phyloP scores from a whole-genome alignment of 2,329 filamentous ascomycete genomes.

The Sclerotinia minor region DNA sequence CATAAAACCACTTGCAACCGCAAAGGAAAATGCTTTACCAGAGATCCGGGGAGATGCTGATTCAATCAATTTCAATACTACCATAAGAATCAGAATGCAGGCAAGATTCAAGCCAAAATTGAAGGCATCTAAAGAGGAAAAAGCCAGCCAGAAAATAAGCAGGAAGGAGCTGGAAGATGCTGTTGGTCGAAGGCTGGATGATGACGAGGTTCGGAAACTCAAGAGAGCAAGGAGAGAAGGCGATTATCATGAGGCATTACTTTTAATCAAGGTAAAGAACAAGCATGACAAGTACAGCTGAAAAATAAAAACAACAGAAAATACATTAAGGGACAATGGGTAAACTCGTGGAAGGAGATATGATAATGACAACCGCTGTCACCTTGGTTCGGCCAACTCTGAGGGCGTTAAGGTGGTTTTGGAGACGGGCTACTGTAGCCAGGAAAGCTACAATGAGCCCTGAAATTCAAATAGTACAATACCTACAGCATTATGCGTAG shows the following conservation, averaged over 20 bases:
- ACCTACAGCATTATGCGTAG: background rate
- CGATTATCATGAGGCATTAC: conserved; percentile 81
- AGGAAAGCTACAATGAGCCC: background rate
- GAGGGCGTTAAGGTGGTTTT: too few relatives aligned
- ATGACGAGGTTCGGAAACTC: conserved; percentile 81
- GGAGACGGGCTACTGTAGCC: background rate
- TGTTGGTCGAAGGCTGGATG: conserved; percentile 72
- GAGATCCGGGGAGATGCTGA: conserved; percentile 78
- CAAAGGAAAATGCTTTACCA: conserved; percentile 51
- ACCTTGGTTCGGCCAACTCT: background rate
- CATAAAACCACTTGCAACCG: conserved; percentile 53
- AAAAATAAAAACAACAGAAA: conserved; percentile 37
- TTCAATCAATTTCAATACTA: conserved; percentile 65
- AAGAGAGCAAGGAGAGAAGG: conserved; percentile 84
- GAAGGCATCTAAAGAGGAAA: conserved; percentile 78
- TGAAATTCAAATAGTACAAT: background rate
- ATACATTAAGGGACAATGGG: background rate
- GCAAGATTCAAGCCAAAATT: conserved; percentile 86
- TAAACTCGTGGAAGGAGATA: background rate
- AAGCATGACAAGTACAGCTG: conserved; percentile 84
- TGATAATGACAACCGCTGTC: conserved; percentile 6
- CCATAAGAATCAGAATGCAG: conserved; percentile 86
- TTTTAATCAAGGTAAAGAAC: conserved; percentile 86
- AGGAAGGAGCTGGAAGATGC: conserved; percentile 80
- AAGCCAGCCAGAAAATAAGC: conserved; percentile 81